Conservation (phyloP, 1,284 basidiomycete genomes). For the Moesziomyces globuligerus region DNA sequence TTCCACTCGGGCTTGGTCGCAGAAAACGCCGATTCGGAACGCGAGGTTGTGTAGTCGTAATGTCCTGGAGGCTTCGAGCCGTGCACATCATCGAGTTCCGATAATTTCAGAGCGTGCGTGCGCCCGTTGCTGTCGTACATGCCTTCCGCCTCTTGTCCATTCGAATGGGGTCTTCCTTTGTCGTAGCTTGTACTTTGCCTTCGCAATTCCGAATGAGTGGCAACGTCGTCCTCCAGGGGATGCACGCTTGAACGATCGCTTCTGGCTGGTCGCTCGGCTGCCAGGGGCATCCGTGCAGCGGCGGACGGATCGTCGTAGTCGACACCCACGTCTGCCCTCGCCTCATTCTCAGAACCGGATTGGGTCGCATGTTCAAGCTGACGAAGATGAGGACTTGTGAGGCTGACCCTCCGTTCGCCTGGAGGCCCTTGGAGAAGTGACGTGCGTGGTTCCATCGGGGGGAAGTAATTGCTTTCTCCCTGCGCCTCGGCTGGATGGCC, state of each 20-base stretch:
- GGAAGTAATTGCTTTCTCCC: constrained; percentile 42
- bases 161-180: neutral
- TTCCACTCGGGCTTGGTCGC: neutral
- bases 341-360: constrained; percentile 3
- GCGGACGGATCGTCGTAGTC: constrained; percentile 3
- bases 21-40: neutral
- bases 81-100: neutral
- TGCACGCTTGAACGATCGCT: constrained; percentile 7
- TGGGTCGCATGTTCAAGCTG: constrained; percentile 8
- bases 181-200: constrained; percentile 7
- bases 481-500: constrained; percentile 10
- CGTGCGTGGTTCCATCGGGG: constrained; percentile 9
- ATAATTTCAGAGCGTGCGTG: neutral
- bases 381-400: constrained; percentile 25
- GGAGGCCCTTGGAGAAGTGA: constrained; percentile 2
- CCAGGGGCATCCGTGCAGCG: constrained; percentile 15
- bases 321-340: neutral
- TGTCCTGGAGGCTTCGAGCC: neutral
- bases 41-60: neutral
- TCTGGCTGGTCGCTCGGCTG: constrained; percentile 6
- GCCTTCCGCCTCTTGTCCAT: constrained; percentile 3
- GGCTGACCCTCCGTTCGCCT: constrained; percentile 16
- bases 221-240: constrained; percentile 12
- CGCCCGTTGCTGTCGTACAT: neutral
- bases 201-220: constrained; percentile 15